Conservation (phyloP, 345 rosid genomes). For the Salix suchowensis region DNA sequence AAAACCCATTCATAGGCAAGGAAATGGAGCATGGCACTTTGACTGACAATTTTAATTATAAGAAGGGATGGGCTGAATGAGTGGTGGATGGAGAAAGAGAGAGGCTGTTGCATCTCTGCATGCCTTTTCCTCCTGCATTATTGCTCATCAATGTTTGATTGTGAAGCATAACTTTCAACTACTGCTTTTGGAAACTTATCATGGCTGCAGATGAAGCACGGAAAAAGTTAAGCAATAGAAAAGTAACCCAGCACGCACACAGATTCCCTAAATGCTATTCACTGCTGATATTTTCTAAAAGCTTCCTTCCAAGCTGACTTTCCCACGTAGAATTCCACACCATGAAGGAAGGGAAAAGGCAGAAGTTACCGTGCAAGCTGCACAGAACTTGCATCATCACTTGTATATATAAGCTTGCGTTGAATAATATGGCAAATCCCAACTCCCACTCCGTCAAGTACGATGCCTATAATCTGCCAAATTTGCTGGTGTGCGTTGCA, state of each 20-base stretch:
- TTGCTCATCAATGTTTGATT: not conserved
- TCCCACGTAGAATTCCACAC: not conserved
- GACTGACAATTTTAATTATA: not conserved
- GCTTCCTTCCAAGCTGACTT: not conserved
- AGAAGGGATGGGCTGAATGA: not conserved
- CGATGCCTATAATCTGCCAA: not conserved
- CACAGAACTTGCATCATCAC: not conserved
- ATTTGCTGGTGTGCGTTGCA: not conserved
- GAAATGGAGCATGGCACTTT: not conserved
- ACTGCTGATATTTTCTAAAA: not conserved
- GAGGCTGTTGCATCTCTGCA: not conserved
- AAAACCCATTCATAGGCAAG: not conserved
- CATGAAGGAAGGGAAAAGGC: not conserved
- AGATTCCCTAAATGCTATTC: conserved; percentile 2
- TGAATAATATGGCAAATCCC: not conserved
- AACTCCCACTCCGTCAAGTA: not conserved
- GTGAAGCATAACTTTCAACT: not conserved
- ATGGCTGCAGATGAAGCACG: not conserved
- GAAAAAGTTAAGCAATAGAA: not conserved
- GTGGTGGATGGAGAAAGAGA: not conserved
- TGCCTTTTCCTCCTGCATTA: not conserved
- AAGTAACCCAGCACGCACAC: conserved; percentile 7
- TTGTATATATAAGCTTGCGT: not conserved
- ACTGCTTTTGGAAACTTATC: not conserved
- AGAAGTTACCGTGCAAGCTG: not conserved